These are phyloP conservation scores for Dioscorea dumetorum DNA, from an alignment of 106 monocot species.

Conservation along the genomic window DNA sequence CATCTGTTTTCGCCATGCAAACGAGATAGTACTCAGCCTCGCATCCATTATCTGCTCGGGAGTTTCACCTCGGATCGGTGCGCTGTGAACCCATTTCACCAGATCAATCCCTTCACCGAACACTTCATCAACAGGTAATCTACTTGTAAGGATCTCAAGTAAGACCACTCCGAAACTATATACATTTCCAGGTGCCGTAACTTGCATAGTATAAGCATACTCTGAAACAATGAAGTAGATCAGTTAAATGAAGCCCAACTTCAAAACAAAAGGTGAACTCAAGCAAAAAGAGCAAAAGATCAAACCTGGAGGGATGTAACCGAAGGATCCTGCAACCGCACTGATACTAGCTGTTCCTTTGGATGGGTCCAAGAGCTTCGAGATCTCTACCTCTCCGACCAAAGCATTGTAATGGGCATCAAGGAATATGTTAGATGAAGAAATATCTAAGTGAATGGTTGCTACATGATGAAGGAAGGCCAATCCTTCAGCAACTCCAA, in stretches of 20 bases:
- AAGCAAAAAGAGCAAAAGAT: constrained; percentile 2
- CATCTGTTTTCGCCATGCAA: constrained; percentile 87
- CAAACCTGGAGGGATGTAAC: constrained; percentile 85
- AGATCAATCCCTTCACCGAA: constrained; percentile 83
- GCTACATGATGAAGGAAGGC: constrained; percentile 71
- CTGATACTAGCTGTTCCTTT: constrained; percentile 92
- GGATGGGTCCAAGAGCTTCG: constrained; percentile 81
- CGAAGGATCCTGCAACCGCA: constrained; percentile 90
- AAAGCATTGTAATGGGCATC: constrained; percentile 62
- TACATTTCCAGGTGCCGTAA: constrained; percentile 75
- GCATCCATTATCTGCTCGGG: constrained; percentile 91
- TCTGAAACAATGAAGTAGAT: constrained; percentile 26
- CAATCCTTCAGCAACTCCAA: constrained; percentile 71
- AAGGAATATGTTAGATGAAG: constrained; percentile 59
- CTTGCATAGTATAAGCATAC: constrained; percentile 95
- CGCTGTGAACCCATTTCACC: constrained; percentile 75
- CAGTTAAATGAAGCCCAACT: too few relatives aligned
- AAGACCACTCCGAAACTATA: constrained; percentile 83
- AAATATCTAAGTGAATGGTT: constrained; percentile 77
- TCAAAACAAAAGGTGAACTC: background rate
- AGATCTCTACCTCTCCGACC: constrained; percentile 81
- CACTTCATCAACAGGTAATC: constrained; percentile 51
- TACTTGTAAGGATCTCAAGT: constrained; percentile 66
- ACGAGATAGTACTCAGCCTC: constrained; percentile 74
- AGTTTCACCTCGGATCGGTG: constrained; percentile 48